phyloP scores from a whole-genome alignment of 495 filamentous ascomycete genomes.

The Penicillium bovifimosum region DNA sequence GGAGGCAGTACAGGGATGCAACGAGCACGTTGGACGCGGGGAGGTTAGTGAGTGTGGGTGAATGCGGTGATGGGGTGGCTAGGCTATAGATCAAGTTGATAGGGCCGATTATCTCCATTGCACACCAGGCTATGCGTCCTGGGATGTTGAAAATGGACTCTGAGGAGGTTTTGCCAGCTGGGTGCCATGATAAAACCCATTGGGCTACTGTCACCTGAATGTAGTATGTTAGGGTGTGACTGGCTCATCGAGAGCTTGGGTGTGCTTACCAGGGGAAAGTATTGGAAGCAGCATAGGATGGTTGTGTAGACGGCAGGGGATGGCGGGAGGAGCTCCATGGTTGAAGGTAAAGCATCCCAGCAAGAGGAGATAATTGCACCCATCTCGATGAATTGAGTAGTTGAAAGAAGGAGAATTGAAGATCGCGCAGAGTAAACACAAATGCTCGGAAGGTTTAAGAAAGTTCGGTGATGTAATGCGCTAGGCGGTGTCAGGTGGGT shows the following conservation, averaged over 20 bases:
- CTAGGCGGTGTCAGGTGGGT: constrained; percentile 9
- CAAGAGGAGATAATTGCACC: constrained; percentile 20
- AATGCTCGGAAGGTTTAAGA: not conserved
- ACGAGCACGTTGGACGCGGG: constrained; percentile 30
- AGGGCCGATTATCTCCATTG: constrained; percentile 80
- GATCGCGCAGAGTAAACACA: not conserved
- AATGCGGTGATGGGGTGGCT: constrained; percentile 47
- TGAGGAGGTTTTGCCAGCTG: constrained; percentile 79
- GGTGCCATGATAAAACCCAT: constrained; percentile 62
- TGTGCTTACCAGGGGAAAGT: constrained; percentile 38
- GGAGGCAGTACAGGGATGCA: constrained; percentile 48
- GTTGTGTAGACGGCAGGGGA: constrained; percentile 46
- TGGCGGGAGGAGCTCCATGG: constrained; percentile 43
- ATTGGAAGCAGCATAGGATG: constrained; percentile 46
- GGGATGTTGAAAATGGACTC: constrained; percentile 71
- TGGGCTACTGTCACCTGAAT: constrained; percentile 51
- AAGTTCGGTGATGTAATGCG: constrained; percentile 4
- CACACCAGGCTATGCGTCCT: constrained; percentile 79
- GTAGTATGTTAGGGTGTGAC: not conserved
- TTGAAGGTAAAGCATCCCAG: constrained; percentile 17
- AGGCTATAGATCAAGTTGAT: constrained; percentile 73
- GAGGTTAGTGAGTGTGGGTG: constrained; percentile 15
- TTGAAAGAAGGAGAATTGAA: not conserved
- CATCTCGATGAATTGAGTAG: constrained; percentile 17
- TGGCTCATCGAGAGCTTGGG: not conserved